phyloP scores from a whole-genome alignment of 2,329 filamentous ascomycete genomes.

The Fusarium sp. region DNA sequence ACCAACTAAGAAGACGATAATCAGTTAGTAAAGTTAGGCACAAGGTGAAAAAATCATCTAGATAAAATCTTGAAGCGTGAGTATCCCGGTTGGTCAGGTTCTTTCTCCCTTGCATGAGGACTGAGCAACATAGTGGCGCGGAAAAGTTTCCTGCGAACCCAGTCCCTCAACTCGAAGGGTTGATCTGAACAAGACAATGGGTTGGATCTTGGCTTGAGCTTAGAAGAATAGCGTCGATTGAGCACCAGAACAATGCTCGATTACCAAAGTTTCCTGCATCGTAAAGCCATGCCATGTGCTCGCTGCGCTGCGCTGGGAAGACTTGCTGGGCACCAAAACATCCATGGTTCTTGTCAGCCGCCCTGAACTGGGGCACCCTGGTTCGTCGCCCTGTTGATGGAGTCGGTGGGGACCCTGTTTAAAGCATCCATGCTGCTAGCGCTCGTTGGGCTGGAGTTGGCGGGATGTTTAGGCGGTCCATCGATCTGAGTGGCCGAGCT shows the following conservation, averaged over 20 bases:
- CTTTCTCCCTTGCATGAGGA: slow-evolving; percentile 34
- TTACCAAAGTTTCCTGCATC: slow-evolving; percentile 1
- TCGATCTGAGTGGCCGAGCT: slow-evolving; percentile 14
- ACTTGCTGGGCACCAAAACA: slow-evolving; percentile 32
- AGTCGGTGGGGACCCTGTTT: slow-evolving; percentile 24
- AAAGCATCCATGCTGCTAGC: slow-evolving; percentile 31
- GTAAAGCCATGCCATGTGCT: slow-evolving; percentile 14
- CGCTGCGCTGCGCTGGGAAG: background rate
- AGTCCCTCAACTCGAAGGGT: background rate
- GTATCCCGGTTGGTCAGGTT: slow-evolving; percentile 24
- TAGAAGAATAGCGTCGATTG: slow-evolving; percentile 3
- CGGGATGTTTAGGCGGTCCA: slow-evolving; percentile 31
- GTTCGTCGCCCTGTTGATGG: slow-evolving; percentile 37
- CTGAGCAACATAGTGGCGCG: slow-evolving; percentile 21
- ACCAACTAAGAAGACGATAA: slow-evolving; percentile 22
- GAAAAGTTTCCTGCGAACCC: slow-evolving; percentile 22
- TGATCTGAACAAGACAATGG: background rate
- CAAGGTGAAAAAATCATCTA: slow-evolving; percentile 11
- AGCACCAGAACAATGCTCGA: background rate
- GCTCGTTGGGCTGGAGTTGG: slow-evolving; percentile 37
- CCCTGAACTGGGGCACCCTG: slow-evolving; percentile 32
- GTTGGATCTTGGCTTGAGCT: background rate
- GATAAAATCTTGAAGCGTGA: slow-evolving; percentile 28
- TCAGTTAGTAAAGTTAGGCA: slow-evolving; percentile 33
- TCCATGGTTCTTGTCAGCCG: slow-evolving; percentile 35